A percentile compares a stretch with the other conserved stretches of the same genome.
Evolutionary conservation across 139 green algal species (phyloP).

Genomic region (Closterium sp.): DNA sequence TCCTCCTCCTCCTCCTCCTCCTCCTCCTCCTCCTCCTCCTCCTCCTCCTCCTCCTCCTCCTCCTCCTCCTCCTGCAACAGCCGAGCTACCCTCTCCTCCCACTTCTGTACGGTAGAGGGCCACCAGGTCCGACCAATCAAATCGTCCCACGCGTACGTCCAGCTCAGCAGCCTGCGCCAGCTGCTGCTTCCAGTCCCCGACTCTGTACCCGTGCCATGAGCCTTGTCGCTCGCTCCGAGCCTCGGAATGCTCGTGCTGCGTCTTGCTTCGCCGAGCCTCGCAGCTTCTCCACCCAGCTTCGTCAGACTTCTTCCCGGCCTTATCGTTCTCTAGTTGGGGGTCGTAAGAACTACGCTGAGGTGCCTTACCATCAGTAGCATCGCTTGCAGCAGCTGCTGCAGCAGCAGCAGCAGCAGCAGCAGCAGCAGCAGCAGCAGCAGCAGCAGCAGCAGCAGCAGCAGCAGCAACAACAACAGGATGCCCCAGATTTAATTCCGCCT

Average conservation of each 20-base stretch:
- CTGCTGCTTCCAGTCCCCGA: not conserved
- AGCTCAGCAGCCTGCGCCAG: slow-evolving; percentile 15
- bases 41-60: not conserved
- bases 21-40: not conserved
- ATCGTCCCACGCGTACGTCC: not conserved
- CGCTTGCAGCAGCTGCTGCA: too few relatives aligned
- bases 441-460: too few relatives aligned
- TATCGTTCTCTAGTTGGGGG: not conserved
- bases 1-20: not conserved
- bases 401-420: not conserved
- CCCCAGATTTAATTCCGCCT: not conserved
- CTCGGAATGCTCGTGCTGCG: not conserved
- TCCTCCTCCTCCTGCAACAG: not conserved
- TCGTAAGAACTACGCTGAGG: too few relatives aligned
- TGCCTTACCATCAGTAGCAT: too few relatives aligned
- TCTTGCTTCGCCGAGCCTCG: too few relatives aligned
- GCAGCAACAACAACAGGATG: not conserved
- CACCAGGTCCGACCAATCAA: slow-evolving; percentile 10
- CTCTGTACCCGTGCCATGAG: not conserved
- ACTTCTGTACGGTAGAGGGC: slow-evolving; percentile 26
- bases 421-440: too few relatives aligned
- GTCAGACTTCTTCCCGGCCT: not conserved
- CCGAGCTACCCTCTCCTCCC: not conserved
- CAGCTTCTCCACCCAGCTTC: too few relatives aligned
- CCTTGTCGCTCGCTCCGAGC: not conserved